A percentile compares a stretch with the other conserved stretches of the same genome.
These are phyloP conservation scores for Chaetomium globosum DNA, from an alignment of 2,329 filamentous ascomycete genomes.

Conservation along the genomic window DNA sequence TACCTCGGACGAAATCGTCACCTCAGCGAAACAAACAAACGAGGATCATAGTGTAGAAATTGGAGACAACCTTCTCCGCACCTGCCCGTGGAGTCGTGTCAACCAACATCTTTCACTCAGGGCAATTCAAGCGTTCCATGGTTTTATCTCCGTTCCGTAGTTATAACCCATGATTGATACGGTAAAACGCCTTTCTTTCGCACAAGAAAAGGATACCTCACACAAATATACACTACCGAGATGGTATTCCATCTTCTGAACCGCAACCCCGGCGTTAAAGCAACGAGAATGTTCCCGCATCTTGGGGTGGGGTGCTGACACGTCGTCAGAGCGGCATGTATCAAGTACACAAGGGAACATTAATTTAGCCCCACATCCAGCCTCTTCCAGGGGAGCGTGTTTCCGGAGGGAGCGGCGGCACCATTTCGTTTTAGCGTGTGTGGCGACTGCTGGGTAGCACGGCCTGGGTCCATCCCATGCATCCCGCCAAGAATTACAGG, in stretches of 20 bases:
- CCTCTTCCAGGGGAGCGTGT: conserved; percentile 34
- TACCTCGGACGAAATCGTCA: neutral
- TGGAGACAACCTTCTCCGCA: neutral
- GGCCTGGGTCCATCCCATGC: conserved; percentile 33
- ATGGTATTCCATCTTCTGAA: neutral
- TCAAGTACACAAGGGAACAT: conserved; percentile 29
- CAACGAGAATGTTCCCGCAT: neutral
- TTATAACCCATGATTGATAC: too few species aligned
- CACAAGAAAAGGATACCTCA: neutral
- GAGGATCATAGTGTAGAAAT: neutral
- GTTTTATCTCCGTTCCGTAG: too few species aligned
- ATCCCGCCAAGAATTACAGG: conserved; percentile 31
- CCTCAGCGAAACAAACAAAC: neutral
- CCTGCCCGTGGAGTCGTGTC: too few species aligned
- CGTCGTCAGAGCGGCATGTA: conserved; percentile 19
- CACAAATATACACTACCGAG: too few species aligned
- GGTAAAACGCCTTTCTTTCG: too few species aligned
- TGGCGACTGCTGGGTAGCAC: conserved; percentile 32
- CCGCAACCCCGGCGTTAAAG: neutral
- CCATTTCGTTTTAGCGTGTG: conserved; percentile 36
- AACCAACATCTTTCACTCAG: too few species aligned
- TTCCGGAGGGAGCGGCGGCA: conserved; percentile 38
- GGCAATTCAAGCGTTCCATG: too few species aligned
- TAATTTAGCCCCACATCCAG: conserved; percentile 26
- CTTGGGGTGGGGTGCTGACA: conserved; percentile 4